Conservation (phyloP, 2,329 filamentous ascomycete genomes). For the Anisogramma anomala region DNA sequence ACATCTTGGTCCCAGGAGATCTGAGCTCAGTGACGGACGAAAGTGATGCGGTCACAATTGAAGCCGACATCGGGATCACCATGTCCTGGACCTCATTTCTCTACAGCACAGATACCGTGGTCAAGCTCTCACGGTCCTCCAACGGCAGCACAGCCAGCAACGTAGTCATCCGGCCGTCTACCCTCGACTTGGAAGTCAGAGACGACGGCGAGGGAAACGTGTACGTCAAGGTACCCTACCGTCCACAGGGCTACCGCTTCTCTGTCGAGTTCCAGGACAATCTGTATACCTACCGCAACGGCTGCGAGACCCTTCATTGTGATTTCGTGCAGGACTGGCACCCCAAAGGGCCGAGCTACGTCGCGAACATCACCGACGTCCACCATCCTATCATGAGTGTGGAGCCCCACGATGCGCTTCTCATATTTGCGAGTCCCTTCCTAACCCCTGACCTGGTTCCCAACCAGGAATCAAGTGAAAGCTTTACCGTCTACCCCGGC, state of each 20-base stretch:
- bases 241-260: constrained; percentile 19
- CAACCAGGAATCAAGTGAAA: constrained; percentile 9
- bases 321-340: constrained; percentile 10
- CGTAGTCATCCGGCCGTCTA: constrained; percentile 21
- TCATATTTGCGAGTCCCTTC: constrained; percentile 24
- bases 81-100: constrained; percentile 28
- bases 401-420: constrained; percentile 21
- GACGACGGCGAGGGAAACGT: constrained; percentile 16
- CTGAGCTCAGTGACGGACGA: constrained; percentile 15
- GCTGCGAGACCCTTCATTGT: neutral
- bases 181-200: constrained; percentile 17
- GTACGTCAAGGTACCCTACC: constrained; percentile 20
- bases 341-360: constrained; percentile 17
- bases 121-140: constrained; percentile 18
- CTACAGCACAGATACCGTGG: constrained; percentile 16
- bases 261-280: constrained; percentile 24
- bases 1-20: constrained; percentile 18
- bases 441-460: constrained; percentile 16
- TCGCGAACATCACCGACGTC: constrained; percentile 15
- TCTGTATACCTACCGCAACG: constrained; percentile 19
- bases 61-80: constrained; percentile 21
- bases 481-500: constrained; percentile 17
- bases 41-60: constrained; percentile 23
- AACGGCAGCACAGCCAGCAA: constrained; percentile 15
- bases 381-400: constrained; percentile 17